Percentiles rank a stretch among this genome's conserved stretches.
These are phyloP conservation scores for Fraxinus excelsior DNA, from an alignment of 257 asterid genomes.

Conservation along the genomic window DNA sequence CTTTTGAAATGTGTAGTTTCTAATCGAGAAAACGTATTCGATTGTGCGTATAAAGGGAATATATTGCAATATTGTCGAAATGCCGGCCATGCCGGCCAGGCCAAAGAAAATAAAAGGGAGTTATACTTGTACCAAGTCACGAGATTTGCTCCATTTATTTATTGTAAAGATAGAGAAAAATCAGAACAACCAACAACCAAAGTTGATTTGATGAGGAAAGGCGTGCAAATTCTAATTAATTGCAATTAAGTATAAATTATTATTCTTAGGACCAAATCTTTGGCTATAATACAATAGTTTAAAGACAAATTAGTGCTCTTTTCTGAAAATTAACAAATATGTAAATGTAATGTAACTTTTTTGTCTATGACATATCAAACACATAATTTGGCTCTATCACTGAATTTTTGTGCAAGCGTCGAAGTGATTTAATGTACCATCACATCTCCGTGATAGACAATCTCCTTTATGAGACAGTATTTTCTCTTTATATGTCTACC, in stretches of 20 bases:
- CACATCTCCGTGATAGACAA: neutral
- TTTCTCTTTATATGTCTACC: neutral
- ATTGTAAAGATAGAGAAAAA: constrained; percentile 12
- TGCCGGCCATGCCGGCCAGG: constrained; percentile 42
- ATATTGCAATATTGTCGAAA: neutral
- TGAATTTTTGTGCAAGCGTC: neutral
- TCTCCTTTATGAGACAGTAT: neutral
- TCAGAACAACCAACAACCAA: no score
- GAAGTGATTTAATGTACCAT: neutral
- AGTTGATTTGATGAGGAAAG: neutral
- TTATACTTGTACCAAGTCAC: constrained; percentile 35
- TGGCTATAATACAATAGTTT: neutral
- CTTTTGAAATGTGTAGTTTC: no score
- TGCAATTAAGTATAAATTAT: constrained; percentile 10
- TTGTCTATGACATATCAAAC: neutral
- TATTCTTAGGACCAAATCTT: neutral
- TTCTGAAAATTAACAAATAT: neutral
- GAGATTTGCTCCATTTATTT: constrained; percentile 26
- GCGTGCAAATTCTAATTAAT: neutral
- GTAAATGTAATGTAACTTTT: neutral
- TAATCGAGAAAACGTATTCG: no score
- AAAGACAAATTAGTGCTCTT: constrained; percentile 3
- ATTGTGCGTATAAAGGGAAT: neutral
- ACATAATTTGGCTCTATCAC: neutral
- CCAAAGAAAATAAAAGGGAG: constrained; percentile 1